Base-by-base conservation (phyloP, 139 green algal genomes). In the Edaphochlamys debaryana region DNA sequence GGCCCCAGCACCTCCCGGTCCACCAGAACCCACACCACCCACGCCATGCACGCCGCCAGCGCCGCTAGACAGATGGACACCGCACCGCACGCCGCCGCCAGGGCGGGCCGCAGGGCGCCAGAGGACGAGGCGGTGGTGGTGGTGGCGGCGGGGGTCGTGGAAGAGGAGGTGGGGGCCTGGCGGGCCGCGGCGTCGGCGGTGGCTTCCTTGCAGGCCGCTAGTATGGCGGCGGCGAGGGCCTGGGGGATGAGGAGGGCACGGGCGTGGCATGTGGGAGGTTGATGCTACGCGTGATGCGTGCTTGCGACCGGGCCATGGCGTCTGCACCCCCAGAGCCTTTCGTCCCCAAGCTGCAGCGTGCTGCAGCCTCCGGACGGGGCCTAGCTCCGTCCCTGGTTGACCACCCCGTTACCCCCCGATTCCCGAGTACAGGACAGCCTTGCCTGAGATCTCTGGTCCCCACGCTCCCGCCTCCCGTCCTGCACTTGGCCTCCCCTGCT, bases 21-120 rank as follows among this genome's bases (percentile, higher is more conserved):
- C 60, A 82, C 22, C 19, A 82, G 75, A 32, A 72, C 60, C 60
- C 60, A 82, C 41, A 82, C 75, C 36, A 82, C 41, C 75, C 62
- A 82, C 4, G 60, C n/a, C 75, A 82, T 48, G 60, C 60, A 72
- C 5, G 11, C 41, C 32, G 62, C 40, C 41, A 74, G 27, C 30
- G 34, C 67, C 25, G 40, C 40, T 23, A 71, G 36, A 8, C 37
- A 48, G 36, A 50, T 6, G 1, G 37, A 22, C 66, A 48, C 36
- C 11, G 20, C 36, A 1, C 11, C 66, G 27, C 63, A 69, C 17
- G 63, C 17, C 23, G 63, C 50, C 50, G 50, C 50, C 50, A 36
- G 58, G 9, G 9, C 27, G 58, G 34, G 11, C 13, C 8, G 29
- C 58, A 4, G 54, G 11, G 54, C 34, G 29, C 2, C 13, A 36